Base-by-base conservation (phyloP, 805 yeast species). In the Wickerhamiella shivajii region DNA sequence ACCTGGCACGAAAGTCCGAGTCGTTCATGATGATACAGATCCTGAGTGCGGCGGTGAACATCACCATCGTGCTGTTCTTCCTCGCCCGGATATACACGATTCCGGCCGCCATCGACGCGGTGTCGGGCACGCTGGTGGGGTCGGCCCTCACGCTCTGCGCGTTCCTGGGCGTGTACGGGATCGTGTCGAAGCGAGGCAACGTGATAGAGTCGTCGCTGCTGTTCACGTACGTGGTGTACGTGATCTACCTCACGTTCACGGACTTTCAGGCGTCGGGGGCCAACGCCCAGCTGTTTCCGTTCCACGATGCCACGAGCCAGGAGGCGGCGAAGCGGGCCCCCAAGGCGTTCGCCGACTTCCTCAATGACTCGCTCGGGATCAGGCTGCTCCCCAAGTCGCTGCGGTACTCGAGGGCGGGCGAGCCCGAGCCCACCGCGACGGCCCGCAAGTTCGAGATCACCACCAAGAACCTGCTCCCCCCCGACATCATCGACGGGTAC, bases 211-310 rank as follows among this genome's bases (percentile, higher is more conserved):
- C 84, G 20, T 77, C 93, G 9, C 58, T 87, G 38, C 64, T 90
- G 47, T 74, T 84, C 51, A 87, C 92, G 6, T 90, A 90, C 55
- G 75, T 87, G 40, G 94, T 90, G 18, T 78, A 92, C 51, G 83
- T 94, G 47, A 72, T 85, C 40, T 90, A 90, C 54, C 92, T 85
- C 51, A 73, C 93, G 3, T 83, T 87, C 47, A 95, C 97, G 1
- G 84, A 79, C 45, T 66, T 87, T 42, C 76, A 85, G 6, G 9
- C 40, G 11, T 20, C 33, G 12, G 18, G 34, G 2, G 43, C 39
- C 11, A 34, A 36, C 15, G 13, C 26, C 14, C 24, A 34, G 11
- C 22, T 40, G 22, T 40, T 40, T 25, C 43, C 43, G 13, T 40
- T 40, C 25, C 17, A 24, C 6, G 36, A 15, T 6, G 10, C 10